Conservation (phyloP, 2,329 filamentous ascomycete genomes). For the Bipolaris oryzae region DNA sequence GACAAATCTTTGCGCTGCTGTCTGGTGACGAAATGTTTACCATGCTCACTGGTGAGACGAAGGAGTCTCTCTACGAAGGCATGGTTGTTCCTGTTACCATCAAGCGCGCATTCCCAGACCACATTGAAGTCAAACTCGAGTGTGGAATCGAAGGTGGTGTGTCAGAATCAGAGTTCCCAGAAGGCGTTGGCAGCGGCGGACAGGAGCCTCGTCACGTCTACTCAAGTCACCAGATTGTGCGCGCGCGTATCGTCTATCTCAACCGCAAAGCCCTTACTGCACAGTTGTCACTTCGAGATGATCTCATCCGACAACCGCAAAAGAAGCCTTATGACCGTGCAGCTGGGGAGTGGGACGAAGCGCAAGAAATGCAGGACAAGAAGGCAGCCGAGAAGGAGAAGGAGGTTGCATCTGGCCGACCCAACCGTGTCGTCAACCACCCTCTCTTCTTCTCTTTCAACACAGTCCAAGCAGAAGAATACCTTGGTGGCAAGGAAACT, state of each 20-base stretch:
- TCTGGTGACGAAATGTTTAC: conserved; percentile 84
- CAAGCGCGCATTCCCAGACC: conserved; percentile 86
- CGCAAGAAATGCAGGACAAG: conserved; percentile 78
- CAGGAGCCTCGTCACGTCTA: conserved; percentile 67
- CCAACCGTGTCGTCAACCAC: conserved; percentile 95
- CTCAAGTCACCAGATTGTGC: conserved; percentile 79
- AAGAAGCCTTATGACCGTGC: conserved; percentile 65
- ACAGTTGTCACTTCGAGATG: conserved; percentile 83
- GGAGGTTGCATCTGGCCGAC: conserved; percentile 81
- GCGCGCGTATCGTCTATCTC: conserved; percentile 85
- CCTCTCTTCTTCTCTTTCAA: conserved; percentile 95
- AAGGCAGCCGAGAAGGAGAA: conserved; percentile 81
- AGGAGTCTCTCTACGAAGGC: conserved; percentile 78
- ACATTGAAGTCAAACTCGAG: conserved; percentile 91
- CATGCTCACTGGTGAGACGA: conserved; percentile 94
- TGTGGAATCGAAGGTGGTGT: conserved; percentile 92
- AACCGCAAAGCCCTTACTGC: conserved; percentile 85
- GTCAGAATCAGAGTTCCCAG: conserved; percentile 79
- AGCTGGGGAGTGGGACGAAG: conserved; percentile 84
- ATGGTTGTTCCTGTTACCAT: conserved; percentile 94
- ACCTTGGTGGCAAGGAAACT: conserved; percentile 79
- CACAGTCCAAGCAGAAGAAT: conserved; percentile 89
- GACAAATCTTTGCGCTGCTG: conserved; percentile 76
- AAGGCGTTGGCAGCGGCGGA: conserved; percentile 61
- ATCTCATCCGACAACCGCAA: conserved; percentile 70